Evolutionary conservation across 495 filamentous ascomycete genomes (phyloP).

Genomic region (Terfezia boudieri): DNA sequence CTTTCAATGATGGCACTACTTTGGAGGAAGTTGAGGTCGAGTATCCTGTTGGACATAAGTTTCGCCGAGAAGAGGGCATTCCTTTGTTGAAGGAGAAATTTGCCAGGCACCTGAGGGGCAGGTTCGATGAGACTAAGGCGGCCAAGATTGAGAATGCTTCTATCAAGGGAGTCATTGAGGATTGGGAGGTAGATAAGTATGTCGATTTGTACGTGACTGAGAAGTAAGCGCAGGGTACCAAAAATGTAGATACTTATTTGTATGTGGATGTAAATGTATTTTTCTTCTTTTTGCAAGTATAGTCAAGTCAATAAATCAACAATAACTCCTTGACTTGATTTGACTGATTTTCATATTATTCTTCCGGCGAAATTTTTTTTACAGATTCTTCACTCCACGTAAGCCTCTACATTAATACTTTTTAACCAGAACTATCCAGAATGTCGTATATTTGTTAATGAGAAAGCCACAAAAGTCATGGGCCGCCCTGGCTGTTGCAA

Average conservation of each 20-base stretch:
- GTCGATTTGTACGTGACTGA: slow-evolving; percentile 81
- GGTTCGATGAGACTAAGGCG: slow-evolving; percentile 53
- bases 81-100: slow-evolving; percentile 89
- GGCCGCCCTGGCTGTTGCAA: no score
- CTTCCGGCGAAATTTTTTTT: no score
- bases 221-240: slow-evolving; percentile 12
- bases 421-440: no score
- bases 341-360: no score
- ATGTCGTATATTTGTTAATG: no score
- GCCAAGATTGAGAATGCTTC: slow-evolving; percentile 54
- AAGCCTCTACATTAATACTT: no score
- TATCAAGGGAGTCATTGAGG: slow-evolving; percentile 34
- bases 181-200: slow-evolving; percentile 71
- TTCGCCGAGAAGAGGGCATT: slow-evolving; percentile 88
- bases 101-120: slow-evolving; percentile 67
- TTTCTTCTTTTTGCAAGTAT: neutral
- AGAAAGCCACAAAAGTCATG: no score
- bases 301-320: no score
- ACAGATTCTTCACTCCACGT: no score
- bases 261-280: neutral
- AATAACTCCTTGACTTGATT: no score
- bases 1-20: slow-evolving; percentile 82
- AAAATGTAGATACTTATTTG: neutral
- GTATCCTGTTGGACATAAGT: slow-evolving; percentile 79
- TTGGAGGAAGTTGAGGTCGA: slow-evolving; percentile 83